Percentiles rank a stretch among this genome's conserved stretches.
Conservation (phyloP, 2,329 filamentous ascomycete species). For the Parastagonospora nodorum region DNA sequence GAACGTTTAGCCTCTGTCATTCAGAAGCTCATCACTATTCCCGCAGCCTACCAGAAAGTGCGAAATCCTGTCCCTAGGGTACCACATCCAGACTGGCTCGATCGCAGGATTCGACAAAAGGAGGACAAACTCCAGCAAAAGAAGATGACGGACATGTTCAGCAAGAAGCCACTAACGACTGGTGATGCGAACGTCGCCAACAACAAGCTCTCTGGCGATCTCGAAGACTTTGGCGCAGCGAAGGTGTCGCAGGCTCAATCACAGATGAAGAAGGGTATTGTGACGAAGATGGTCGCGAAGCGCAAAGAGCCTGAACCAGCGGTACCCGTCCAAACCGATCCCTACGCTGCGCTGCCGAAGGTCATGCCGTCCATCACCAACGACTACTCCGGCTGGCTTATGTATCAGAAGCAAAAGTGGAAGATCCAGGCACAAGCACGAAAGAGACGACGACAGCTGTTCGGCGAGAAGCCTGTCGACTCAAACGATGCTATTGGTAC, state of each 20-base stretch:
- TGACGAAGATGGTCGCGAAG: slow-evolving; percentile 55
- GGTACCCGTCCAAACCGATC: slow-evolving; percentile 68
- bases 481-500: slow-evolving; percentile 66
- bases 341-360: slow-evolving; percentile 79
- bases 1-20: slow-evolving; percentile 96
- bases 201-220: slow-evolving; percentile 64
- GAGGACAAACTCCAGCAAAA: slow-evolving; percentile 98
- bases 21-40: slow-evolving; percentile 98
- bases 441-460: slow-evolving; percentile 82
- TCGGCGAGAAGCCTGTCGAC: slow-evolving; percentile 77
- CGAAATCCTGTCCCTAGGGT: slow-evolving; percentile 93
- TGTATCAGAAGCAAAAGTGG: slow-evolving; percentile 99
- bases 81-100: slow-evolving; percentile 94
- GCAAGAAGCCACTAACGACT: slow-evolving; percentile 72
- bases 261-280: slow-evolving; percentile 46
- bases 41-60: slow-evolving; percentile 92
- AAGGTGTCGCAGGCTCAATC: slow-evolving; percentile 53
- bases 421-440: slow-evolving; percentile 94
- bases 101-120: slow-evolving; percentile 89
- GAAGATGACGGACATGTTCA: slow-evolving; percentile 94
- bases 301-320: slow-evolving; percentile 54
- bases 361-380: slow-evolving; percentile 83
- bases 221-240: slow-evolving; percentile 78
- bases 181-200: slow-evolving; percentile 68
- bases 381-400: slow-evolving; percentile 85